Percentiles rank a stretch among this genome's conserved stretches.
These are phyloP conservation scores for Bipolaris cookei DNA, from an alignment of 2,329 filamentous ascomycete genomes.

Conservation along the genomic window DNA sequence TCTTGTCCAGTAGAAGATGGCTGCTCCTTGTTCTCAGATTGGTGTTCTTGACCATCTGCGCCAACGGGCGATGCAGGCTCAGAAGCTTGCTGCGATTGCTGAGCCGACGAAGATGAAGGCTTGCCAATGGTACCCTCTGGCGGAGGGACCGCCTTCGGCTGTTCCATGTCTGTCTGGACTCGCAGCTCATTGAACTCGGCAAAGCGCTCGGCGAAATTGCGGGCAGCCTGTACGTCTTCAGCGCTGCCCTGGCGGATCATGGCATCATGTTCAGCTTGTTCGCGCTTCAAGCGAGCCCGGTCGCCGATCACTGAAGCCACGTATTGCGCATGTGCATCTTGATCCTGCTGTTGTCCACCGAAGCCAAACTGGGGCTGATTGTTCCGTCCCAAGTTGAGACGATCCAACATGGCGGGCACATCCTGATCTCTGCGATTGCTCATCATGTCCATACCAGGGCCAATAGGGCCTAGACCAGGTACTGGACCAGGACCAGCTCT, in stretches of 20 bases:
- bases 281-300: constrained; percentile 64
- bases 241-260: constrained; percentile 40
- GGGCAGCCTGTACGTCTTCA: constrained; percentile 39
- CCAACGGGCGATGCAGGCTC: constrained; percentile 32
- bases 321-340: constrained; percentile 60
- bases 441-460: constrained; percentile 53
- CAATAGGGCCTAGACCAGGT: constrained; percentile 54
- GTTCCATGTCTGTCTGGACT: constrained; percentile 70
- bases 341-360: constrained; percentile 57
- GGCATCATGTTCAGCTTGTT: constrained; percentile 64
- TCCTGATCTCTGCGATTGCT: constrained; percentile 71
- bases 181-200: constrained; percentile 83
- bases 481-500: constrained; percentile 44
- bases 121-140: constrained; percentile 49
- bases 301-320: constrained; percentile 67
- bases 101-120: constrained; percentile 27
- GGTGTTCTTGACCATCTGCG: constrained; percentile 24
- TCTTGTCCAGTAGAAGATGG: constrained; percentile 50
- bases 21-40: constrained; percentile 13
- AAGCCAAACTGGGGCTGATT: constrained; percentile 59
- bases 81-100: constrained; percentile 30
- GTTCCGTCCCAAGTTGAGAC: constrained; percentile 65
- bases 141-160: constrained; percentile 36
- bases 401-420: constrained; percentile 67
- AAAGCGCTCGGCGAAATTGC: constrained; percentile 69